Evolutionary conservation across 805 yeast genomes (phyloP).

Genomic region (Candida namnaoensis): DNA sequence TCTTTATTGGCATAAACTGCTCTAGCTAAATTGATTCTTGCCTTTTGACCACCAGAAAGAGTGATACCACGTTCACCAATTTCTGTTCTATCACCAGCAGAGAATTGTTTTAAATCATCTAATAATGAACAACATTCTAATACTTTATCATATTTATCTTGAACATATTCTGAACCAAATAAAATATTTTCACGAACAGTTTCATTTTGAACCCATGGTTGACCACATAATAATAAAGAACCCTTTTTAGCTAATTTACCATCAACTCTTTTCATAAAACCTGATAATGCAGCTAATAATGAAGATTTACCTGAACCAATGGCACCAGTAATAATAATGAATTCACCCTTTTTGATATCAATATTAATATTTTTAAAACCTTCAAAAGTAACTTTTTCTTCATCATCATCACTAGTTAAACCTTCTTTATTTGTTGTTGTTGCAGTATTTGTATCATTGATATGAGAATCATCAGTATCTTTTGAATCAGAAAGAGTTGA

Average conservation of each 20-base stretch:
- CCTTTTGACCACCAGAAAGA: conserved; percentile 74
- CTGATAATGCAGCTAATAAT: conserved; percentile 55
- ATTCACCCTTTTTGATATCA: conserved; percentile 47
- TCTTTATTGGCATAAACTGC: conserved; percentile 59
- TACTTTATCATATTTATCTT: conserved; percentile 39
- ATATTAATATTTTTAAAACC: conserved; percentile 41
- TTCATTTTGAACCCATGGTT: conserved; percentile 72
- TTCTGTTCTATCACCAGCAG: conserved; percentile 63
- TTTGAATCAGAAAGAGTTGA: conserved; percentile 1
- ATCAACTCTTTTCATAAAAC: conserved; percentile 44
- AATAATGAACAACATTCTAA: conserved; percentile 51
- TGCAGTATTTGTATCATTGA: neutral
- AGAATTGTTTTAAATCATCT: conserved; percentile 48
- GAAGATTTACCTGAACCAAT: conserved; percentile 79
- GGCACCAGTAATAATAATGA: conserved; percentile 65
- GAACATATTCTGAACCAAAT: conserved; percentile 47
- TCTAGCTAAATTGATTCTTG: conserved; percentile 61
- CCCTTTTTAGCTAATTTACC: conserved; percentile 49
- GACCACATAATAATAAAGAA: conserved; percentile 35
- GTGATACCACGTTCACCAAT: conserved; percentile 76
- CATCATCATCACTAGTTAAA: neutral
- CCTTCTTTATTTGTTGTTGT: too few relatives aligned
- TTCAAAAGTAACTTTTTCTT: conserved; percentile 24
- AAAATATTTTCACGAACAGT: conserved; percentile 59
- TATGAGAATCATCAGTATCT: neutral